These are phyloP conservation scores for Wolfiporia cocos DNA, from an alignment of 1,284 basidiomycete species.

Conservation along the genomic window DNA sequence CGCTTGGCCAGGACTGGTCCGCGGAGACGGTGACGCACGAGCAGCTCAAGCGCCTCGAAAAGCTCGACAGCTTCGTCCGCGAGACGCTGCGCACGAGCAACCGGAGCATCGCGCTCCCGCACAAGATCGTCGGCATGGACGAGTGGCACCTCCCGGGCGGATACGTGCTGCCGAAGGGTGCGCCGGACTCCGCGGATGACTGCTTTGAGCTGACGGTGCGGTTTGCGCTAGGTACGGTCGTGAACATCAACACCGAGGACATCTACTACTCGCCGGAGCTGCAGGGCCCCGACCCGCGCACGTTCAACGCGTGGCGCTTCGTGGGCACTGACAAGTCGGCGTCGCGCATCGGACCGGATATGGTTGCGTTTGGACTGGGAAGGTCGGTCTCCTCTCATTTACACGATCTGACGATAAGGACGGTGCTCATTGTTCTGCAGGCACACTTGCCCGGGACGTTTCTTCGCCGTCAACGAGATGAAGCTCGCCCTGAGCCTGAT, in stretches of 20 bases:
- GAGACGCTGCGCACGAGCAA: conserved; percentile 1
- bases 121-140: conserved; percentile 3
- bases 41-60: not conserved
- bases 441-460: conserved; percentile 2
- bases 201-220: too few species aligned
- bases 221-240: conserved; percentile 1
- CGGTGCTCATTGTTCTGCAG: not conserved
- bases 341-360: conserved; percentile 1
- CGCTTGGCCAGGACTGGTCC: not conserved
- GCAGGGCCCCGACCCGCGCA: conserved; percentile 1
- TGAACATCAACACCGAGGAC: conserved; percentile 3
- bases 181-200: not conserved
- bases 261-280: conserved; percentile 2
- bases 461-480: conserved; percentile 3
- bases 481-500: conserved; percentile 1
- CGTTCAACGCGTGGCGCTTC: conserved; percentile 3
- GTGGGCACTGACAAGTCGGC: conserved; percentile 2
- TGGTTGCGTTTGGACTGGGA: conserved; percentile 1
- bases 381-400: not conserved
- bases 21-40: not conserved
- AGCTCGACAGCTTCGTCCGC: conserved; percentile 4
- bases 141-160: conserved; percentile 1
- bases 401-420: not conserved
- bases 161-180: conserved; percentile 1
- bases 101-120: conserved; percentile 2